Evolutionary conservation across 805 yeast species (phyloP).

Genomic region (Candida hungchunana): DNA sequence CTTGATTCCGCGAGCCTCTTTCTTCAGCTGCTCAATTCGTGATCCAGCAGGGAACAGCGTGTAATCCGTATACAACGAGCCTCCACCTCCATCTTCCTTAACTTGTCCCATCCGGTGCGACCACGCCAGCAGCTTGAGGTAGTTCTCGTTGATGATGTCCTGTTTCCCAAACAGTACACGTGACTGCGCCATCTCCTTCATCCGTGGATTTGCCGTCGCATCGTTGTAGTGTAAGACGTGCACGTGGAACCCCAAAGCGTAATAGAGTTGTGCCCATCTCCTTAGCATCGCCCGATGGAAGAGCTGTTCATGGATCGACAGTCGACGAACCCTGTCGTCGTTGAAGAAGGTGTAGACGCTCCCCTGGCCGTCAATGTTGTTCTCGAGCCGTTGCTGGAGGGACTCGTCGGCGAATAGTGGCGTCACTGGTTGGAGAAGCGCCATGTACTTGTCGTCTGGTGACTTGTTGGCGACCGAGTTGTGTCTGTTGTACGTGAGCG

Average conservation of each 20-base stretch:
- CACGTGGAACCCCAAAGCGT: constrained; percentile 18
- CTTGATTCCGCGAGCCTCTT: neutral
- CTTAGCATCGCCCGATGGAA: constrained; percentile 16
- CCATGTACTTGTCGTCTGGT: constrained; percentile 20
- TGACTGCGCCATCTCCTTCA: constrained; percentile 5
- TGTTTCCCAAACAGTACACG: constrained; percentile 10
- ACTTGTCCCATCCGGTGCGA: constrained; percentile 4
- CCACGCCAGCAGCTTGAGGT: constrained; percentile 21
- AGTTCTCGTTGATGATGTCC: constrained; percentile 17
- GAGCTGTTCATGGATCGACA: constrained; percentile 16
- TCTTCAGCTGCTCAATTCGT: neutral
- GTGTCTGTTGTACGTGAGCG: constrained; percentile 48
- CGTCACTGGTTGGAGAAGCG: constrained; percentile 3
- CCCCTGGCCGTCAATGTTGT: constrained; percentile 8
- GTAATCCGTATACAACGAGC: constrained; percentile 15
- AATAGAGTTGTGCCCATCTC: constrained; percentile 16
- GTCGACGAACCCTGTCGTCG: constrained; percentile 15
- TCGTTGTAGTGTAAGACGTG: constrained; percentile 19
- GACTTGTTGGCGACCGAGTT: constrained; percentile 54
- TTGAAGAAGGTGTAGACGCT: constrained; percentile 21
- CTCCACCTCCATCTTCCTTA: neutral
- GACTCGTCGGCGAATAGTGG: constrained; percentile 11
- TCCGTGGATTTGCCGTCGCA: constrained; percentile 13
- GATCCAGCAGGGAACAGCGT: constrained; percentile 12
- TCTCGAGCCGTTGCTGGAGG: constrained; percentile 10